These are phyloP conservation scores for Sporothrix mexicana DNA, from an alignment of 2,329 filamentous ascomycete species.

Conservation along the genomic window DNA sequence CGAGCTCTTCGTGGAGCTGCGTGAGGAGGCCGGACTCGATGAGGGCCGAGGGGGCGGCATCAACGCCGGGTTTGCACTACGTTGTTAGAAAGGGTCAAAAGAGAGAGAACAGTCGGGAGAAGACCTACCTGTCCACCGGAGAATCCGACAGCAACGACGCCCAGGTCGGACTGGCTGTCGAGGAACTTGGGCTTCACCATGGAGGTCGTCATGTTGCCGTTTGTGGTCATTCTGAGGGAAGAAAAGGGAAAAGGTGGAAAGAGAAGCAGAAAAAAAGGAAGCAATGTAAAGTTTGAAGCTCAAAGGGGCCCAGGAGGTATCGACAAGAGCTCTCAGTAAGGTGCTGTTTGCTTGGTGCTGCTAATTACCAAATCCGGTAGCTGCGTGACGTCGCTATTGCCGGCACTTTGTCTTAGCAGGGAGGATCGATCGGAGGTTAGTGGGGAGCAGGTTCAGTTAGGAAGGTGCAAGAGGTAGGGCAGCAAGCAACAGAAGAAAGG, in stretches of 20 bases:
- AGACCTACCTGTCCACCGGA: slow-evolving; percentile 84
- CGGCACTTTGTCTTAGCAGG: slow-evolving; percentile 5
- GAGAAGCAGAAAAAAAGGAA: too few species aligned
- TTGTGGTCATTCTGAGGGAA: not conserved
- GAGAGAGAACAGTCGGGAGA: not conserved
- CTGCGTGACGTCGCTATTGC: slow-evolving; percentile 10
- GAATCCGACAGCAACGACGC: slow-evolving; percentile 93
- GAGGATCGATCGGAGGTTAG: slow-evolving; percentile 23
- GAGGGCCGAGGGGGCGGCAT: slow-evolving; percentile 85
- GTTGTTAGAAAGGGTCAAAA: slow-evolving; percentile 29
- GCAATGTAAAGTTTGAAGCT: not conserved
- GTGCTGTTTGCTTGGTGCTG: not conserved
- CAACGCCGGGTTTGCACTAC: slow-evolving; percentile 88
- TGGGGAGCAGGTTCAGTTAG: slow-evolving; percentile 21
- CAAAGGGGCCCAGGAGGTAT: too few species aligned
- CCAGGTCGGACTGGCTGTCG: slow-evolving; percentile 76
- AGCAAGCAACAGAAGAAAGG: too few species aligned
- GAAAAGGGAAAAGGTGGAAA: not conserved
- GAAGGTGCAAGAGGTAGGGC: not conserved
- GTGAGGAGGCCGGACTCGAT: slow-evolving; percentile 86
- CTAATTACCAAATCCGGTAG: slow-evolving; percentile 16
- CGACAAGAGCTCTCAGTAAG: not conserved
- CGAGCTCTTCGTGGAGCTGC: slow-evolving; percentile 82
- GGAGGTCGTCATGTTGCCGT: slow-evolving; percentile 57
- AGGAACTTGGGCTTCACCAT: slow-evolving; percentile 75